Percentiles rank a stretch among this genome's conserved stretches.
Conservation (phyloP, 495 filamentous ascomycete genomes). For the Aspergillus sparsus region DNA sequence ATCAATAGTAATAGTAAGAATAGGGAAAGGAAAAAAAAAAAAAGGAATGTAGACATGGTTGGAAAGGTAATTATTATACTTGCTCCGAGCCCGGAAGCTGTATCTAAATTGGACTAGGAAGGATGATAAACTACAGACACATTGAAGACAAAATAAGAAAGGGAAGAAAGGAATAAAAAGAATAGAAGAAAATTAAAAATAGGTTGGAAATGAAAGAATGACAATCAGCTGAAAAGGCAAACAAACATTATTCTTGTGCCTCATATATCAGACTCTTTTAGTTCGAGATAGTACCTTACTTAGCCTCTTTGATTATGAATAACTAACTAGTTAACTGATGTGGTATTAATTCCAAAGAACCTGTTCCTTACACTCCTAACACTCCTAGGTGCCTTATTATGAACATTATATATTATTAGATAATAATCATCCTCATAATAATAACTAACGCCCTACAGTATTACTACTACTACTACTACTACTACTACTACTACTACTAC, state of each 20-base stretch:
- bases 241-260: background rate
- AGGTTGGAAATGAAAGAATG: no score
- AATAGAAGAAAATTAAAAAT: background rate
- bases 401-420: background rate
- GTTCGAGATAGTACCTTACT: background rate
- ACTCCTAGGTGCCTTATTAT: background rate
- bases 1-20: slow-evolving; percentile 12
- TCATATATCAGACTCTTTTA: background rate
- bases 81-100: background rate
- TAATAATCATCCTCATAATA: background rate
- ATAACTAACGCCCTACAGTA: no score
- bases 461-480: no score
- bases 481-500: no score
- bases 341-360: no score
- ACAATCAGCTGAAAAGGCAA: no score
- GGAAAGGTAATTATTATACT: background rate
- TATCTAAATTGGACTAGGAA: background rate
- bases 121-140: background rate
- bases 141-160: background rate
- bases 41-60: background rate
- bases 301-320: background rate
- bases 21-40: no score
- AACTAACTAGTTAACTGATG: background rate
- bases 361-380: no score
- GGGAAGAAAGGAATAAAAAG: background rate